phyloP scores from a whole-genome alignment of 1,139 yeast genomes.

The Yamadazyma aaseri region DNA sequence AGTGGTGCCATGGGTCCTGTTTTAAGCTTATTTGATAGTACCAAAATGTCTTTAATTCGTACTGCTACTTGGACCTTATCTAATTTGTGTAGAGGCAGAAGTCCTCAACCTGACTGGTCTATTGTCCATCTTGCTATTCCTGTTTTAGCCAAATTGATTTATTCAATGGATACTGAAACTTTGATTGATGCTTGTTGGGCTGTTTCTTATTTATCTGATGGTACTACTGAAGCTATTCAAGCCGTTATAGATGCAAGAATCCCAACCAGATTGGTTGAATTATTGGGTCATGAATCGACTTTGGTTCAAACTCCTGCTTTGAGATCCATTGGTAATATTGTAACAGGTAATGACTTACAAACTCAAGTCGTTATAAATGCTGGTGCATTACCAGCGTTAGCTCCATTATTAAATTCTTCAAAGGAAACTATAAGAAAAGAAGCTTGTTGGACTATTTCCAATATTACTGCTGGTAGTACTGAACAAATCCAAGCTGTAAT shows the following conservation, averaged over 20 bases:
- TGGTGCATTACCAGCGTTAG: conserved; percentile 85
- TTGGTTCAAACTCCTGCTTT: conserved; percentile 95
- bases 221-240: conserved; percentile 89
- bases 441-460: conserved; percentile 98
- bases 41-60: conserved; percentile 85
- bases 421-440: conserved; percentile 94
- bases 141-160: conserved; percentile 85
- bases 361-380: conserved; percentile 94
- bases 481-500: conserved; percentile 97
- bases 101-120: conserved; percentile 95
- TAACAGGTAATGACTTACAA: conserved; percentile 93
- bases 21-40: conserved; percentile 69
- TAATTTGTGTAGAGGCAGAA: conserved; percentile 93
- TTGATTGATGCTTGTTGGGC: conserved; percentile 99
- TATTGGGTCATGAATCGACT: conserved; percentile 78
- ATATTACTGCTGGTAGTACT: conserved; percentile 94
- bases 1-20: conserved; percentile 92
- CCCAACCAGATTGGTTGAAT: conserved; percentile 90
- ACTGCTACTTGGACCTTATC: conserved; percentile 98
- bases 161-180: conserved; percentile 89
- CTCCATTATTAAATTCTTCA: conserved; percentile 75
- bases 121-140: conserved; percentile 86
- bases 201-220: conserved; percentile 90
- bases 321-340: conserved; percentile 96
- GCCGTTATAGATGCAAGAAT: conserved; percentile 96